Evolutionary conservation across 768 basidiomycete genomes (phyloP), one percentile per base, ranked within the genome.

Genomic region (Pleurotus tuoliensis): DNA sequence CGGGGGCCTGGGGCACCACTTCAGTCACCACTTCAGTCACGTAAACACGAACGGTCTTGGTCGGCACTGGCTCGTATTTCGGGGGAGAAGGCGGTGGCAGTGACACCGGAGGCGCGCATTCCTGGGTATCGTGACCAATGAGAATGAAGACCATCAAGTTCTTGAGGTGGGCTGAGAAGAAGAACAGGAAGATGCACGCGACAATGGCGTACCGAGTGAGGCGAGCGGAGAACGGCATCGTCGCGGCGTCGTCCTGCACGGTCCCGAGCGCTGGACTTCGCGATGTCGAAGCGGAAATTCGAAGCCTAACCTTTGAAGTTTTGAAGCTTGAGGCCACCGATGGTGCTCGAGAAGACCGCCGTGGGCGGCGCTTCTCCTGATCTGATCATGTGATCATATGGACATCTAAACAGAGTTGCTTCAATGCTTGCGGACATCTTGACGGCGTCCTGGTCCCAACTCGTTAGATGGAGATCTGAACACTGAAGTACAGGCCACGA

Each of bases 171-270:
- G 37, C 25, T 16, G 44, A n/a, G 43, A 55, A 46, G 44, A 55
- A 46, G 37, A 44, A 55, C n/a, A 27, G n/a, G 24, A 55, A 55
- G 43, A 55, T 46, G 44, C 43, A 45, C 11, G 45, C 43, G n/a
- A 27, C 43, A 18, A 55, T 55, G 20, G 34, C 25, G 13, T 47
- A 16, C 43, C 44, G 27, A 15, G n/a, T 55, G 16, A 40, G 22
- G 37, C 50, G 50, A 24, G 16, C 16, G 24, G 46, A 44, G 12
- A 44, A n/a, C n/a, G 20, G 41, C 41, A 44, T 44, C 41, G 41
- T 44, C n/a, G 3, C 20, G 41, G 20, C 41, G 30, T 34, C 30
- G 7, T 4, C 30, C 30, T 34, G 30, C 30, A 9, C 30, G 30
- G 30, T 34, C 30, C 30, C 30, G 30, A 34, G 30, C 30, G 3